A percentile compares a stretch with the other conserved stretches of the same genome.
phyloP scores from a whole-genome alignment of 345 rosid genomes.

The Laguncularia racemosa region DNA sequence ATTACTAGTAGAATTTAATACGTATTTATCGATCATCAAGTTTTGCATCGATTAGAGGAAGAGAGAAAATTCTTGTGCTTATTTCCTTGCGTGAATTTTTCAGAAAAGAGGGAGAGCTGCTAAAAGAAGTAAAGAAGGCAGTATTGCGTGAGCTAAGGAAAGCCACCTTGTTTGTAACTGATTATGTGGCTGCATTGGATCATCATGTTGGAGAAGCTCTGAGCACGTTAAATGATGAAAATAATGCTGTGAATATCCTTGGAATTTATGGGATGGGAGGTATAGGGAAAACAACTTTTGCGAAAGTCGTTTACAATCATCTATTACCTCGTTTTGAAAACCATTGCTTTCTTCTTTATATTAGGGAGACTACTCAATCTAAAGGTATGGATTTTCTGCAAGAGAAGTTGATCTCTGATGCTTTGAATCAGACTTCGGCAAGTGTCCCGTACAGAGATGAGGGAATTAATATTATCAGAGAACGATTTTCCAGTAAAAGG shows the following conservation, averaged over 20 bases:
- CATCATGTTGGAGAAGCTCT: neutral
- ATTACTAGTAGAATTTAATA: too few species aligned
- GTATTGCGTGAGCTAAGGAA: neutral
- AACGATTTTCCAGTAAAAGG: too few species aligned
- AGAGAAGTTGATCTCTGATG: neutral
- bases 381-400: neutral
- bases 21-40: too few species aligned
- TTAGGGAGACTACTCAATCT: neutral
- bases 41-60: too few species aligned
- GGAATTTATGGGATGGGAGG: conserved; percentile 5
- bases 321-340: neutral
- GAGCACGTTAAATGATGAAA: neutral
- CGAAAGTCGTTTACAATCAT: neutral
- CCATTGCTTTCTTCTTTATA: conserved; percentile 3
- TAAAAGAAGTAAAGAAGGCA: neutral
- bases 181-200: conserved; percentile 3
- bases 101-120: neutral
- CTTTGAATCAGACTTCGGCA: neutral
- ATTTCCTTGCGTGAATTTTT: too few species aligned
- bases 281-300: conserved; percentile 7
- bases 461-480: neutral
- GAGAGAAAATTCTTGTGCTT: too few species aligned
- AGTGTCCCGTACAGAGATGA: neutral
- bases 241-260: neutral
- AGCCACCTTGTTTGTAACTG: neutral